Evolutionary conservation across 2,329 filamentous ascomycete genomes (phyloP), one percentile per base, ranked within the genome.

Genomic region (Colletotrichum ledebouriae): DNA sequence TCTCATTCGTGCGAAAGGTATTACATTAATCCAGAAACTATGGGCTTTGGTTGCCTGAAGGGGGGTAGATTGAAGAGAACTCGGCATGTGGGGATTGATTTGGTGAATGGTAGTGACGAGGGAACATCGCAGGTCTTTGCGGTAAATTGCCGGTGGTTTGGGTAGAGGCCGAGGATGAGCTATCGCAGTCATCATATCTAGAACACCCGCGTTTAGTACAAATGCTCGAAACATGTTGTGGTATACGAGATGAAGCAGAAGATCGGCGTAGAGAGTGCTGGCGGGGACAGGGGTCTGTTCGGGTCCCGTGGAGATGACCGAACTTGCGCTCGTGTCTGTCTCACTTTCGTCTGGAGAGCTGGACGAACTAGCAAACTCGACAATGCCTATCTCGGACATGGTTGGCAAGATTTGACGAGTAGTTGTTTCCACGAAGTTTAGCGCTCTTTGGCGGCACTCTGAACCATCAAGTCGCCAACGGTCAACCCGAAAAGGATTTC

Each of bases 171-270:
- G 15, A 10, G 33, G 44, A 20, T 20, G 11, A 7, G 47, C 22
- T 29, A 52, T 52, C 13, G 33, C 22, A 9, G 46, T 56, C 52
- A 50, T 61, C 10, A 59, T 6, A 55, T 59, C 65, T n/a, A 70
- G 56, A 12, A 55, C 49, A 7, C 37, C 25, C 9, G 59, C 56
- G 33, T 64, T 68, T 3, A 50, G 50, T 15, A 56, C 50, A 4
- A 70, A 61, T 3, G 68, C 64, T 6, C 68, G 47, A 33, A 70
- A 64, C n/a, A 68, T 50, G 3, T 70, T 70, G 4, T 64, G 50
- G 5, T 70, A 49, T 7, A 68, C 41, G 5, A 70, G 60, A 39
- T 64, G 64, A 12, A 70, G 64, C 13, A 70, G 34, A 9, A 60
- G 56, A 39, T 62, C 64, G n/a, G 68, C 52, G 25, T 52, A 52